Evolutionary conservation across 495 filamentous ascomycete species (phyloP).

Genomic region (Cercophora sp.): DNA sequence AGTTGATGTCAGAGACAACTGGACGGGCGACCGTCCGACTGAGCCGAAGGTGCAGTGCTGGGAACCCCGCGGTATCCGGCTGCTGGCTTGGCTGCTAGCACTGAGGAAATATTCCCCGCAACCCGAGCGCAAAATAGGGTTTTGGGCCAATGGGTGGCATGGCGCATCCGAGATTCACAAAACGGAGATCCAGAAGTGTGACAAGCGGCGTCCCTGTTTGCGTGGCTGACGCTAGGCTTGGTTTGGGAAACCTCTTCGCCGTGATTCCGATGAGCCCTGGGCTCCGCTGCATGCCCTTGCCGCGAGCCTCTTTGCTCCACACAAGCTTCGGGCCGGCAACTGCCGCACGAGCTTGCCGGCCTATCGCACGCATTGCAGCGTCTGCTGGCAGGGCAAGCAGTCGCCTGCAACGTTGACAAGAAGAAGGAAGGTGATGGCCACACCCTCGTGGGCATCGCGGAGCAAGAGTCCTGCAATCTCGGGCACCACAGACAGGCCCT

Average conservation of each 20-base stretch:
- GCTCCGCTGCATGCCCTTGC: background rate
- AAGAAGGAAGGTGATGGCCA: background rate
- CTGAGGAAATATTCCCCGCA: too few species aligned
- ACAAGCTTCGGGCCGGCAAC: slow-evolving; percentile 13
- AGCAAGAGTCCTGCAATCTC: slow-evolving; percentile 6
- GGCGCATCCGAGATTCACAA: slow-evolving; percentile 2
- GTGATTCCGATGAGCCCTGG: slow-evolving; percentile 11
- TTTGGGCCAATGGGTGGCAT: background rate
- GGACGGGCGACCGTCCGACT: too few species aligned
- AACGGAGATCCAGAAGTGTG: background rate
- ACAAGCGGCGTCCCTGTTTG: background rate
- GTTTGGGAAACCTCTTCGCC: slow-evolving; percentile 22
- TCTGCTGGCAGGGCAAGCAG: too few species aligned
- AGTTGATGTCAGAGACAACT: slow-evolving; percentile 7
- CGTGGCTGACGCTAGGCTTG: slow-evolving; percentile 11
- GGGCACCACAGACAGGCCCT: background rate
- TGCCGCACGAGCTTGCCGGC: background rate
- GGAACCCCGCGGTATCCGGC: background rate
- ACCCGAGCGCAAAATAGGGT: background rate
- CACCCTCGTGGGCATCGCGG: background rate
- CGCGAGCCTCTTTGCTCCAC: background rate
- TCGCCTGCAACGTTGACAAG: background rate
- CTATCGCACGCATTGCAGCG: too few species aligned
- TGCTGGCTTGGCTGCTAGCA: too few species aligned
- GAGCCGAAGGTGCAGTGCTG: background rate